phyloP scores from a whole-genome alignment of 2,329 filamentous ascomycete genomes.

The Arachnopeziza araneosa region DNA sequence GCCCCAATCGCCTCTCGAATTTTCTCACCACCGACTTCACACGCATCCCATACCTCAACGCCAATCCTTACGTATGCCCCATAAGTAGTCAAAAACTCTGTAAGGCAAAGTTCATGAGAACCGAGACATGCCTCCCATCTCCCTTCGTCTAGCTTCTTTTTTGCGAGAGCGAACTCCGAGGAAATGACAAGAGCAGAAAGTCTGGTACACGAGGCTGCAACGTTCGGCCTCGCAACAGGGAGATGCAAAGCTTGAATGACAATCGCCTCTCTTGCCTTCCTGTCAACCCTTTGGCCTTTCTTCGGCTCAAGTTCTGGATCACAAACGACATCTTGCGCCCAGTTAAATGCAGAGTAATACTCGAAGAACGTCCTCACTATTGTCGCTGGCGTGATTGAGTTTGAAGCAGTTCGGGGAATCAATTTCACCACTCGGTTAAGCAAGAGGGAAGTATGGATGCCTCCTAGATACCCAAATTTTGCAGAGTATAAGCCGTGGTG shows the following conservation, averaged over 20 bases:
- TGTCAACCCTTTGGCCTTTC: conserved; percentile 39
- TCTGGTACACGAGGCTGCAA: conserved; percentile 39
- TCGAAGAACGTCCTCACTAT: conserved; percentile 52
- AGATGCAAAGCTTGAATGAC: conserved; percentile 58
- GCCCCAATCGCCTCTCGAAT: conserved; percentile 10
- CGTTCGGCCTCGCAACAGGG: conserved; percentile 50
- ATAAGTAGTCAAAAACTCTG: conserved; percentile 8
- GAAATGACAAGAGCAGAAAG: conserved; percentile 10
- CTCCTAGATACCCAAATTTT: conserved; percentile 59
- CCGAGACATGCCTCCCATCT: conserved; percentile 8
- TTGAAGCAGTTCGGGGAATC: conserved; percentile 29
- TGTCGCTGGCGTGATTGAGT: conserved; percentile 23
- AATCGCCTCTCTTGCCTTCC: conserved; percentile 53
- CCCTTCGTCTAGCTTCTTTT: background rate
- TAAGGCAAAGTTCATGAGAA: background rate
- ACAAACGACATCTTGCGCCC: conserved; percentile 47
- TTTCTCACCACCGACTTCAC: conserved; percentile 8
- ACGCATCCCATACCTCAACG: conserved; percentile 13
- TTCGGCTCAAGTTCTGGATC: conserved; percentile 48
- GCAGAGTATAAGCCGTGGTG: conserved; percentile 58
- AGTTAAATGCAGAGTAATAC: conserved; percentile 58
- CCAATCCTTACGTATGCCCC: conserved; percentile 9
- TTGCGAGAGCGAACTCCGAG: conserved; percentile 8
- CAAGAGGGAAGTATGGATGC: conserved; percentile 59
- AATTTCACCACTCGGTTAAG: conserved; percentile 55